Base-by-base conservation (phyloP, 2,329 filamentous ascomycete genomes). In the Hortaea sp. region DNA sequence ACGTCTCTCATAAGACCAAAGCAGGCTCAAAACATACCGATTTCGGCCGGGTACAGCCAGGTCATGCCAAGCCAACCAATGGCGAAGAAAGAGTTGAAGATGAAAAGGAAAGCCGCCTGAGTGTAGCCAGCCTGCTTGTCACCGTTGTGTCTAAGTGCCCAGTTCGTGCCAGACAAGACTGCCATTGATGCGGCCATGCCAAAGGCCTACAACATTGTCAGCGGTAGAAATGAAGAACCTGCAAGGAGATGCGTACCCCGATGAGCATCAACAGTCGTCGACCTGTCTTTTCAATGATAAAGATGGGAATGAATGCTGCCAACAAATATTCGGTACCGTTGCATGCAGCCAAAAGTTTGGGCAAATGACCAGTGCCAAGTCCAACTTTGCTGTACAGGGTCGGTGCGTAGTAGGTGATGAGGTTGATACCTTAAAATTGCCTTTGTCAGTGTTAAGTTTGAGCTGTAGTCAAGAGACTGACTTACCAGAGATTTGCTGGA, bases 231-330 rank as follows among this genome's bases (percentile, higher is more conserved):
- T 7, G 53, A 39, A n/a, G 5, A 38, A 44, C 10, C 7, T 10
- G 6, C 34, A 13, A 44, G 27, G 11, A n/a, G n/a, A n/a, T 9
- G n/a, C 32, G 7, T 35, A 35, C 32, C 9, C 32, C 83, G 51
- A 85, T 77, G 12, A 88, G 66, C 81, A 88, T 87, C 49, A 88
- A 74, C 57, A 77, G 76, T 12, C 84, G 75, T 29, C 84, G 68
- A 10, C 72, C 72, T 44, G 73, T 62, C 43, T 65, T 67, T 53
- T 76, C 72, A 47, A 75, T 69, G 7, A 69, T 68, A 50, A 74
- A 73, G 30, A 76, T 66, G 2, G 72, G 67, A 27, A 76, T 58
- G 60, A 67, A 69, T 1, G 71, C 75, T 1, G 60, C 60, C 27
- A 74, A 44, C 53, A 76, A 76, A 57, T 76, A 76, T 48, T 75